Base-by-base conservation (phyloP, 2,329 filamentous ascomycete genomes). In the Metarhizium sp. region DNA sequence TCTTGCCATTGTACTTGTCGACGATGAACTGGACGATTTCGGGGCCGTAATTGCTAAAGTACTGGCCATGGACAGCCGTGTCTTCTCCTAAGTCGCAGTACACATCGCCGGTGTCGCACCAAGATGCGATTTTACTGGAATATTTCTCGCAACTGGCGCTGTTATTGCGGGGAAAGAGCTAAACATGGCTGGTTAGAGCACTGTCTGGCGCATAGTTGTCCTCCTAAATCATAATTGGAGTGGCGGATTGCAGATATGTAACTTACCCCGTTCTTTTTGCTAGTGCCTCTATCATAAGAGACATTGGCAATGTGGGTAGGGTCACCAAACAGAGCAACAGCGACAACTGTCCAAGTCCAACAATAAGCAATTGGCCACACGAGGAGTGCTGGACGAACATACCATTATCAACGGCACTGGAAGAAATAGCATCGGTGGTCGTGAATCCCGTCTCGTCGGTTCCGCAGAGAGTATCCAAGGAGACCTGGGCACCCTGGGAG, bases 401-500 rank as follows among this genome's bases (percentile, higher is more conserved):
- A 75, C 73, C 62, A 57, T 69, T 60, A 43, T 71, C 59, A 43
- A 73, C 62, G 3, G 67, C 48, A 2, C 63, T 57, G 1, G 59
- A 53, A 2, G 62, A 45, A 43, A 75, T 57, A 2, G 67, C 56
- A 11, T 60, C 60, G 18, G 60, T 58, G 11, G 61, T 59, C 32
- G 63, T 63, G 52, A 71, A 71, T 32, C 54, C 49, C 0, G 53
- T 59, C 20, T 66, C 68, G 16, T 60, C 58, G 18, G 65, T 65
- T 2, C 73, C 73, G 59, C 73, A 75, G 47, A 75, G 62, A 7
- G 65, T 62, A 40, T 75, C 71, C 46, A 61, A 61, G 2, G 66
- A 56, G 38, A 75, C 60, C 38, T 75, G 72, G 0, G 71, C 73
- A 38, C 73, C 73, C 68, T 75, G 73, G 2, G 73, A 75, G 57